Evolutionary conservation across 2,329 filamentous ascomycete genomes (phyloP).

Genomic region (Waltergamsia citrina): DNA sequence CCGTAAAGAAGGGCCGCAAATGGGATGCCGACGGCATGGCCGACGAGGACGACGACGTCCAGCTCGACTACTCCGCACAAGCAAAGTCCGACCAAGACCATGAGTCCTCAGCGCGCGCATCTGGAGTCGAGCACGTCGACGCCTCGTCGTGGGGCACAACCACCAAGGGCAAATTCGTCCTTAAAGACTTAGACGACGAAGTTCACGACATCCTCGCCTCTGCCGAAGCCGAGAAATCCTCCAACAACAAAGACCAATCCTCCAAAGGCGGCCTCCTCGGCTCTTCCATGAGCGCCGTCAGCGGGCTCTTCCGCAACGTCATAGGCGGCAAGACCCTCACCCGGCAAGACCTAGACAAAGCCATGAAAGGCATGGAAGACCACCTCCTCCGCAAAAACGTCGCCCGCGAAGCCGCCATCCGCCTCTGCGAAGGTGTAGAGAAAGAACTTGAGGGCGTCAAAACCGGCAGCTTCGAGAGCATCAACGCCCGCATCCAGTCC

Average conservation of each 20-base stretch:
- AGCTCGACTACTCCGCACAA: constrained; percentile 81
- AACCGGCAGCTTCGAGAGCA: constrained; percentile 84
- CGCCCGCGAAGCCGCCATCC: constrained; percentile 83
- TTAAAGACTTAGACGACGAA: constrained; percentile 89
- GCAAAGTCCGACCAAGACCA: constrained; percentile 44
- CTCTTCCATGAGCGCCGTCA: constrained; percentile 71
- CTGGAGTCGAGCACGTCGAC: constrained; percentile 64
- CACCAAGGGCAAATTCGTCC: constrained; percentile 81
- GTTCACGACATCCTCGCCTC: constrained; percentile 81
- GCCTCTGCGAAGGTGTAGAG: constrained; percentile 85
- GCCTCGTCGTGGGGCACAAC: constrained; percentile 79
- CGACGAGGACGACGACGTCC: constrained; percentile 69
- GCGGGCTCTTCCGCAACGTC: constrained; percentile 86
- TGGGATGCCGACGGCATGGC: constrained; percentile 88
- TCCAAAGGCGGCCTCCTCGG: constrained; percentile 59
- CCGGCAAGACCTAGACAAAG: constrained; percentile 80
- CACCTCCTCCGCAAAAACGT: constrained; percentile 94
- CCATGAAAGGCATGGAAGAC: constrained; percentile 92
- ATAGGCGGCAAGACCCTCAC: constrained; percentile 90
- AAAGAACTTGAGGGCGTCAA: constrained; percentile 83
- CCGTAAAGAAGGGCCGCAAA: constrained; percentile 82
- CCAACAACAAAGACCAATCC: constrained; percentile 22
- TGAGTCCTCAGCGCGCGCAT: constrained; percentile 39
- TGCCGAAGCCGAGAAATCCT: constrained; percentile 56
- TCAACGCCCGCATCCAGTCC: constrained; percentile 71